Evolutionary conservation across 1,139 yeast species (phyloP), one percentile per base, ranked within the genome.

Genomic region (Spencermartinsiella ligniputridi): DNA sequence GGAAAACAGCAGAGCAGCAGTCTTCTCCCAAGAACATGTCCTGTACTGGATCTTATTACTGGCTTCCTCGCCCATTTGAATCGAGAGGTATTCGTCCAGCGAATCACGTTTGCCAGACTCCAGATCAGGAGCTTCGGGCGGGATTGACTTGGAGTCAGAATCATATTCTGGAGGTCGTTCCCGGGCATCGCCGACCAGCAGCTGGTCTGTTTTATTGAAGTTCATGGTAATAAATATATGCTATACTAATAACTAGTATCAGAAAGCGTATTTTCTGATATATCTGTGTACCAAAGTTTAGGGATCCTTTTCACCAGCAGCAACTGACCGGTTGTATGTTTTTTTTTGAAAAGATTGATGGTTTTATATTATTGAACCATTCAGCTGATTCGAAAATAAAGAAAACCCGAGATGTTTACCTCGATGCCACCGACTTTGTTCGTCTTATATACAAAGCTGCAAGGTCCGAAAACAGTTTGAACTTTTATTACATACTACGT

Each of bases 1-100:
- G 3, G 81, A 75, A 49, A 78, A 75, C 43, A 79, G 62, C 36
- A 79, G 66, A 4, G 80, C 81, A 0, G 82, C 78, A 0, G 83
- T 76, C 51, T 70, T 74, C 49, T 71, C 75, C 81, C 82, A 76
- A 22, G 81, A 72, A 51, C 81, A 76, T 3, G 75, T 66, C 44
- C 76, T 62, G 52, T 75, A 77, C 60, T 76, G 70, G 61, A 76
- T 75, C 33, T 33, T 37, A 27, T 37, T 16, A 21, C 18, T 9
- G 9, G 25, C 32, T 27, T 37, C 40, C 21, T 37, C 40, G 20
- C 27, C 40, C 19, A 37, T 13, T 33, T 37, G 25, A 6, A 27
- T 22, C 4, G 27, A 15, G 33, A 37, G 17, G 24, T 13, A 37
- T 6, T 37, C 40, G 16, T 37, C 40, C 21, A 37, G 33, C 12